These are phyloP conservation scores for Dalechampia spathulata DNA, from an alignment of 441 rosid genomes.

Conservation along the genomic window DNA sequence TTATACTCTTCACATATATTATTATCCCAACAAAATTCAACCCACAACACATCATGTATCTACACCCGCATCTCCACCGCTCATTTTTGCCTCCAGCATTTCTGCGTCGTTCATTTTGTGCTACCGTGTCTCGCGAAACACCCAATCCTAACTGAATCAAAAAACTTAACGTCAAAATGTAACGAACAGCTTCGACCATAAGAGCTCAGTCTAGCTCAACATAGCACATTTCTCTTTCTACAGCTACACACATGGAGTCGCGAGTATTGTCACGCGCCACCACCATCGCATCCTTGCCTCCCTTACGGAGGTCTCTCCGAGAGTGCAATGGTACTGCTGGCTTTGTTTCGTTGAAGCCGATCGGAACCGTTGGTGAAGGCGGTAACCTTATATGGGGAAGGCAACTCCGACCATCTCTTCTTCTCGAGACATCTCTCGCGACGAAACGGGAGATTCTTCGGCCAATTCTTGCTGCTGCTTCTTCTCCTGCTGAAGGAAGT, in stretches of 20 bases:
- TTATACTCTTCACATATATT: neutral
- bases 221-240: conserved; percentile 14
- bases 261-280: conserved; percentile 67
- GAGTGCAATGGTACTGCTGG: conserved; percentile 26
- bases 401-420: conserved; percentile 63
- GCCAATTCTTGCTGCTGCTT: conserved; percentile 52
- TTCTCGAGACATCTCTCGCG: conserved; percentile 39
- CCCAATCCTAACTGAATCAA: conserved; percentile 4
- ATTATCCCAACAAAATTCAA: neutral
- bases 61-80: neutral
- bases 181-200: conserved; percentile 22
- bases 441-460: conserved; percentile 28
- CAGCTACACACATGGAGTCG: conserved; percentile 62
- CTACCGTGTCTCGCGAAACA: neutral
- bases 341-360: conserved; percentile 34
- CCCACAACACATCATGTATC: neutral
- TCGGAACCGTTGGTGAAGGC: conserved; percentile 58
- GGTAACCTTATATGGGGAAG: conserved; percentile 76
- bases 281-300: conserved; percentile 35
- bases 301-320: conserved; percentile 31
- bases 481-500: conserved; percentile 64
- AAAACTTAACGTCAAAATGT: conserved; percentile 12
- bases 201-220: conserved; percentile 19
- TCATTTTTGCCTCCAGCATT: neutral
- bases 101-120: neutral